A percentile compares a stretch with the other conserved stretches of the same genome.
Conservation (phyloP, 805 yeast species). For the Myxozyma geophila region DNA sequence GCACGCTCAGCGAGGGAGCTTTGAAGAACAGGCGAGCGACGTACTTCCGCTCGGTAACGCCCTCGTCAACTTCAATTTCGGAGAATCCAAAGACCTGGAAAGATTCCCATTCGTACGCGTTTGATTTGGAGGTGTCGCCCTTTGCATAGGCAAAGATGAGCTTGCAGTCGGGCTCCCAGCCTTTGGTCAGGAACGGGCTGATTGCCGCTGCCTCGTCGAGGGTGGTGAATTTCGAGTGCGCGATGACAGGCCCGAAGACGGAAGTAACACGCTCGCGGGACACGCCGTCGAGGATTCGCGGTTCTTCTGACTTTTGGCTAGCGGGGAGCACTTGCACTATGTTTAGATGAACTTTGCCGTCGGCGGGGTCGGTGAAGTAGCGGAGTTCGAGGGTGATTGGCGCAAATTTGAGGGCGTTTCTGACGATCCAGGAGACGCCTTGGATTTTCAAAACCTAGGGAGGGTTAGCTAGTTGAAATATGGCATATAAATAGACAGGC, state of each 20-base stretch:
- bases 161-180: conserved; percentile 26
- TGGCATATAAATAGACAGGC: not conserved
- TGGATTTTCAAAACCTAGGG: conserved; percentile 32
- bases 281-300: conserved; percentile 26
- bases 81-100: conserved; percentile 34
- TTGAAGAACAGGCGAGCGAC: conserved; percentile 29
- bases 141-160: conserved; percentile 21
- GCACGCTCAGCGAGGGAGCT: conserved; percentile 20
- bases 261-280: conserved; percentile 22
- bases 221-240: conserved; percentile 10
- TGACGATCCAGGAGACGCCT: conserved; percentile 30
- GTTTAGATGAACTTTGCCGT: conserved; percentile 23
- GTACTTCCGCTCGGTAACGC: conserved; percentile 26
- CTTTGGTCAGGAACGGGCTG: conserved; percentile 20
- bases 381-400: conserved; percentile 18
- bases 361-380: conserved; percentile 7
- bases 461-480: not conserved
- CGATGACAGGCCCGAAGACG: conserved; percentile 35
- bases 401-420: conserved; percentile 28
- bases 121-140: conserved; percentile 31
- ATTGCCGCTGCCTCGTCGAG: conserved; percentile 24
- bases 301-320: conserved; percentile 29
- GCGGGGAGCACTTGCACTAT: conserved; percentile 30
- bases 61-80: conserved; percentile 25
- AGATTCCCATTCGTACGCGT: conserved; percentile 28